Evolutionary conservation across 305 asterid species (phyloP).

Genomic region (Fraxinus paxiana): DNA sequence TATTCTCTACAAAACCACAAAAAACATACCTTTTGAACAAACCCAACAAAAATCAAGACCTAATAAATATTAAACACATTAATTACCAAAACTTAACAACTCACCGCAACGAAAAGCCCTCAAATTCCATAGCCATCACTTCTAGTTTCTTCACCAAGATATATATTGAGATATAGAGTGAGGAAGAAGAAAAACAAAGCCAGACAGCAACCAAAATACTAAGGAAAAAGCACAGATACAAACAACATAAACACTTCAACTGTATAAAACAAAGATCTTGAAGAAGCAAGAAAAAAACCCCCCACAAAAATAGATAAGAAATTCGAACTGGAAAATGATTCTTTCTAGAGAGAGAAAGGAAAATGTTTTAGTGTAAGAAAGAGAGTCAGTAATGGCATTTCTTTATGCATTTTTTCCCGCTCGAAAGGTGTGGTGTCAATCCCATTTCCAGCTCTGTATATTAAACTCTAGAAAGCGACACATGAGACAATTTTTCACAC

Average conservation of each 20-base stretch:
- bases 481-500: conserved; percentile 10
- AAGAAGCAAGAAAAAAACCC: not conserved
- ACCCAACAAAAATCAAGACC: not conserved
- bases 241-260: not conserved
- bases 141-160: conserved; percentile 14
- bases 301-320: not conserved
- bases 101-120: conserved; percentile 67
- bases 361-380: conserved; percentile 3
- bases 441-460: conserved; percentile 32
- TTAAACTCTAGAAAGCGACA: conserved; percentile 39
- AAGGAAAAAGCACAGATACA: not conserved
- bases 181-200: not conserved
- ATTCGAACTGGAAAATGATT: conserved; percentile 5
- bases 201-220: not conserved
- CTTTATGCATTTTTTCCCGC: conserved; percentile 46
- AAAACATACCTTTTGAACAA: not conserved
- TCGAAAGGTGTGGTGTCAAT: conserved; percentile 35
- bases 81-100: conserved; percentile 26
- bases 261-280: not conserved
- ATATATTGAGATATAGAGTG: conserved; percentile 16
- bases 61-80: not conserved
- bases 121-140: conserved; percentile 30
- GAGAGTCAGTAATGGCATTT: conserved; percentile 15
- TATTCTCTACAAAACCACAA: conserved; percentile 43
- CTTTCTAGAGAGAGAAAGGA: conserved; percentile 12